phyloP scores from a whole-genome alignment of 208 protist genomes.

The Leishmania aethiopica region DNA sequence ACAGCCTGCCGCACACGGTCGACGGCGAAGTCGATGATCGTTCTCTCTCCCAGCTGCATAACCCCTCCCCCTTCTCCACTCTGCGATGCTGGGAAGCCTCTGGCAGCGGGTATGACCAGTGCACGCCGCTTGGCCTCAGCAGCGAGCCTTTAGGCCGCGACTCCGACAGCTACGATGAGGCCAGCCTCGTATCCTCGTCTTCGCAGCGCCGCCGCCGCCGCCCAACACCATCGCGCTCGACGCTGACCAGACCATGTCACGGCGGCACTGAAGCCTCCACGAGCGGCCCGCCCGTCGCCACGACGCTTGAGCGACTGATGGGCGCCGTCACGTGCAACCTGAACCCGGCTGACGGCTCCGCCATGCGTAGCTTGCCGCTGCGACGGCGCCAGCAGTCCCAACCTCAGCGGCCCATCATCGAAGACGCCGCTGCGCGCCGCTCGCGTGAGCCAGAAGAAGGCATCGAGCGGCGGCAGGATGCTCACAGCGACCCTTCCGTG shows the following conservation, averaged over 20 bases:
- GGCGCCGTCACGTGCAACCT: conserved; percentile 7
- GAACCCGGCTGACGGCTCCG: conserved; percentile 43
- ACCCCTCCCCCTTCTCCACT: not conserved
- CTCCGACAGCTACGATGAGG: not conserved
- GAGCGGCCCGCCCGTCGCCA: not conserved
- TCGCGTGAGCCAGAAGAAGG: not conserved
- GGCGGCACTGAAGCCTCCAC: not conserved
- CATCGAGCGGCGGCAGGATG: not conserved
- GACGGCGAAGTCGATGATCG: conserved; percentile 13
- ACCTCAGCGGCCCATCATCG: not conserved
- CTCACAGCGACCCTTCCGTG: not conserved
- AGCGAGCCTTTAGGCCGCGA: not conserved
- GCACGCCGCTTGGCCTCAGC: not conserved
- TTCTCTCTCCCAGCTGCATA: not conserved
- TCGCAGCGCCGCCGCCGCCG: not conserved
- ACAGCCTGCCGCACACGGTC: not conserved
- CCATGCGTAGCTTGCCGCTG: conserved; percentile 31
- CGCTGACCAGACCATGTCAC: not conserved
- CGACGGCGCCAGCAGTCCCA: not conserved
- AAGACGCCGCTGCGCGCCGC: not conserved
- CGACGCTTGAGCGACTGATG: conserved; percentile 29
- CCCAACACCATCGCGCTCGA: not conserved
- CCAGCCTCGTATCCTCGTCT: not conserved
- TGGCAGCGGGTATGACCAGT: not conserved
- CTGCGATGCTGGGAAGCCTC: not conserved